Evolutionary conservation across 305 asterid genomes (phyloP).

Genomic region (Solanum hybrid): DNA sequence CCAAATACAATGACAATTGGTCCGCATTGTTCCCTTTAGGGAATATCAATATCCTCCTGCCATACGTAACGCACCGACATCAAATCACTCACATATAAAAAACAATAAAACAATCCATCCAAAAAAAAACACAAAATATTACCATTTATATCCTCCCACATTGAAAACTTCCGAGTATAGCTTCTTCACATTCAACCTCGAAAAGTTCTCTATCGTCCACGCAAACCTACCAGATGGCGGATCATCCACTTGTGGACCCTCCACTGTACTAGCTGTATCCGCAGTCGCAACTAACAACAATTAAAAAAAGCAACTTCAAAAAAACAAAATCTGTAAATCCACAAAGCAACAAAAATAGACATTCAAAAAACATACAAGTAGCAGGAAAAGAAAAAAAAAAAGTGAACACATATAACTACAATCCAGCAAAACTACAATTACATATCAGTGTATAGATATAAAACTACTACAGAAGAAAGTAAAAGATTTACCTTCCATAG

Average conservation of each 20-base stretch:
- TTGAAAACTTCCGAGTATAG: constrained; percentile 39
- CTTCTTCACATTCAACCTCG: constrained; percentile 40
- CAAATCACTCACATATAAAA: neutral
- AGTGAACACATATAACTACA: neutral
- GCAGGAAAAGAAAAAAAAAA: neutral
- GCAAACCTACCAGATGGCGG: constrained; percentile 40
- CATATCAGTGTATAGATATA: neutral
- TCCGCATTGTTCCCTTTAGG: constrained; percentile 65
- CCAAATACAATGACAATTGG: constrained; percentile 49
- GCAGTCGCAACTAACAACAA: neutral
- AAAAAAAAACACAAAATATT: neutral
- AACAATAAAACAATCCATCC: neutral
- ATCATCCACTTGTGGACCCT: constrained; percentile 33
- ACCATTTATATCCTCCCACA: constrained; percentile 60
- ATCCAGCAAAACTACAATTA: neutral
- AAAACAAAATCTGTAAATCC: neutral
- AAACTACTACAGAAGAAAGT: neutral
- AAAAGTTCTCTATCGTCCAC: constrained; percentile 42
- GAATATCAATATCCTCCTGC: constrained; percentile 62
- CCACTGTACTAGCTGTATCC: constrained; percentile 18
- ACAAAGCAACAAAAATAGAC: neutral
- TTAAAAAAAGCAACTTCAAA: neutral
- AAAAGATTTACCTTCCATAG: constrained; percentile 28
- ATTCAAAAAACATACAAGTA: neutral
- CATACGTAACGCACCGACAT: constrained; percentile 7